Base-by-base conservation (phyloP, 148 eudicot species). In the Talinum fruticosum region DNA sequence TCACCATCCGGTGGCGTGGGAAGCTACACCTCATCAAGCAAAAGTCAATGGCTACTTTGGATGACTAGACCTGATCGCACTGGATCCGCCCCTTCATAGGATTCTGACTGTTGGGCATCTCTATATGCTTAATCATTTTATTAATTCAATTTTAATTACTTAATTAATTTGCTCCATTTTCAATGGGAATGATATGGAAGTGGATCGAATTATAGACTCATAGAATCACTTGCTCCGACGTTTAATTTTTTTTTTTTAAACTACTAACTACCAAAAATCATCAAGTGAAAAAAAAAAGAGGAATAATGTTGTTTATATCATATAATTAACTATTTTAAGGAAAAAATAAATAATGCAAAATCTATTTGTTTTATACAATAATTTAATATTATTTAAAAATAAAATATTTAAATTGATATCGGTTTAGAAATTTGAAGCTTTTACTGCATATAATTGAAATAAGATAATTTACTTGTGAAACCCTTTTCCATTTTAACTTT, bases 81-180 rank as follows among this genome's bases (percentile, higher is more conserved):
- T 24, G 53, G 73, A 79, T 51, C 30, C 62, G 0, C 4, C 18
- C n/a, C 36, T 23, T 53, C 82, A 74, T 79, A 51, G 82, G 83
- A 53, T 76, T 34, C 81, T 80, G 72, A 85, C 82, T 85, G 71
- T 80, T 64, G 35, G 83, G 83, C 83, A 73, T 34, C 82, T 74
- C 14, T 66, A 79, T 72, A 62, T 54, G 34, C 69, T 69, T 70
- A 77, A 74, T 71, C 75, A 77, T 47, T 80, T 26, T 54, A 26
- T 32, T 34, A 33, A 29, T 41, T 36, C 44, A 38, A 36, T 41
- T 3, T 66, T 75, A 68, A 37, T 74, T 67, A 44, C 10, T 69
- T n/a, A 73, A 51, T 41, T 59, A 62, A 62, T 33, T n/a, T 33
- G 44, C 47, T 72, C 19, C 18, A 13, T 47, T 2, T 2, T 62